Evolutionary conservation across 2,329 filamentous ascomycete species (phyloP), one percentile per base, ranked within the genome.

Genomic region (Trichoderma koningii): DNA sequence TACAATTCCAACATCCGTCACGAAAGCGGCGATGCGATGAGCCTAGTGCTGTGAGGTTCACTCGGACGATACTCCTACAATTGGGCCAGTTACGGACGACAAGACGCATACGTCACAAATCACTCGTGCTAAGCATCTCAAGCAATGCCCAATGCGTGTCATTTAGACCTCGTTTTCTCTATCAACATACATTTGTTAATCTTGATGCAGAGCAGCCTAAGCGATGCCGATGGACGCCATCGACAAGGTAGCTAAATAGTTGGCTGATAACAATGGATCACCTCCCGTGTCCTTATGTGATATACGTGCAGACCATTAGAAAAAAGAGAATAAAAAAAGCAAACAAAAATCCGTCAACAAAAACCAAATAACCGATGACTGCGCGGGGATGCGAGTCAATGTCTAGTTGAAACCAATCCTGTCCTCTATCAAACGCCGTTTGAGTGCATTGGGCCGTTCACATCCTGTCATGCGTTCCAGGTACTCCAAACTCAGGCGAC

Each of bases 351-450:
- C 60, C 45, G 50, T 66, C 65, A 61, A 42, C 65, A 65, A 66
- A 60, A 61, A 55, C 61, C 65, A 66, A 64, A 65, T 66, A 65
- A 47, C 65, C 62, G 38, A 59, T 60, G 65, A 64, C 57, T 60
- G 42, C 62, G 62, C 59, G 65, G 23, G 56, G 23, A 26, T 61
- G 61, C 59, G 59, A 51, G 56, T 41, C 50, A 65, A 59, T 61
- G 68, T 72, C 71, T 71, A 72, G 56, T 57, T 42, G 64, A 68
- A 68, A 68, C 66, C 65, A 62, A 65, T 64, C 70, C 68, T 68
- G 65, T 70, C 71, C 69, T 74, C 72, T 74, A 74, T 69, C 70
- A 73, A 74, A 74, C 73, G 73, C 73, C 72, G 66, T 68, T 61
- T 66, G 61, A 67, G 69, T 71, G 67, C 68, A 67, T 60, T 69